Evolutionary conservation across 208 protist species (phyloP).

Genomic region (Acanthamoeba triangularis): DNA sequence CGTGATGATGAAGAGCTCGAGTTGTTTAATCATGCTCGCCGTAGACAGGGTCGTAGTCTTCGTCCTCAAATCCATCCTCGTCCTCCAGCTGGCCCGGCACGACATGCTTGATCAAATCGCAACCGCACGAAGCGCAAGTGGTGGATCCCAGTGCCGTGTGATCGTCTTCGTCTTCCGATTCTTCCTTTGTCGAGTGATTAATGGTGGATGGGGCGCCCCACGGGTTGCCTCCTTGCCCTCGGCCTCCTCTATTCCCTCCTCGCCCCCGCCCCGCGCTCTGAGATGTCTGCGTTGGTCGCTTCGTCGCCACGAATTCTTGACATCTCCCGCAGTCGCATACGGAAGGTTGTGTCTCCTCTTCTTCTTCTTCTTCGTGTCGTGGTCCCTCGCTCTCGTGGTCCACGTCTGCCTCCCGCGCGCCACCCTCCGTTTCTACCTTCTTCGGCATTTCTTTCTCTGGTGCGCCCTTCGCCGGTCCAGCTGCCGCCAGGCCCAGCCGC

Average conservation of each 20-base stretch:
- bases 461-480: not conserved
- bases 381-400: not conserved
- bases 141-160: not conserved
- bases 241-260: not conserved
- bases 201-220: not conserved
- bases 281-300: not conserved
- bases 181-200: not conserved
- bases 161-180: not conserved
- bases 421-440: not conserved
- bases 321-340: constrained; percentile 9
- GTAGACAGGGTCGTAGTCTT: constrained; percentile 50
- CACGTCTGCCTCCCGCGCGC: not conserved
- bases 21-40: constrained; percentile 24
- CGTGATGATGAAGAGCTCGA: too few species aligned
- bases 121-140: constrained; percentile 4
- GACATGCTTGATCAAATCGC: constrained; percentile 32
- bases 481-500: not conserved
- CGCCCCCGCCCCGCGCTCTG: not conserved
- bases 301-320: not conserved
- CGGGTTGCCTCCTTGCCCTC: not conserved
- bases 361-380: not conserved
- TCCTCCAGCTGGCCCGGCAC: constrained; percentile 24
- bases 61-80: constrained; percentile 30
- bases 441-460: not conserved
- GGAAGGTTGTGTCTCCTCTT: not conserved